phyloP scores from a whole-genome alignment of 2,329 filamentous ascomycete genomes.

The Colletotrichum sp. region DNA sequence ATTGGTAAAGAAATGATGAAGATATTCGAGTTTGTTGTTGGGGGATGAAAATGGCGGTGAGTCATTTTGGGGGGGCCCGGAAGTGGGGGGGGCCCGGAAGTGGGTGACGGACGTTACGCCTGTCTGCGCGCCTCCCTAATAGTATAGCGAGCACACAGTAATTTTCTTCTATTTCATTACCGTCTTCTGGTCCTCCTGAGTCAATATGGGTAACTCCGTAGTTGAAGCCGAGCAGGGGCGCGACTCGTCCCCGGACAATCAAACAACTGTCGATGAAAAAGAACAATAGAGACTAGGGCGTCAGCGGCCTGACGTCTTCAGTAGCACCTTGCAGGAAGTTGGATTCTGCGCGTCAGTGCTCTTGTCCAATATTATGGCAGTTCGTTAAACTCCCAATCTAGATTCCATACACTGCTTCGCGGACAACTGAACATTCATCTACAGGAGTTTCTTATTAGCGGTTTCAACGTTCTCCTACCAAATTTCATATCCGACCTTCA shows the following conservation, averaged over 20 bases:
- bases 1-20: too few species aligned
- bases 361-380: background rate
- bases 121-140: background rate
- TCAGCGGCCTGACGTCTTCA: background rate
- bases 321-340: background rate
- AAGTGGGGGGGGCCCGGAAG: too few species aligned
- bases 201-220: background rate
- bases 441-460: background rate
- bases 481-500: background rate
- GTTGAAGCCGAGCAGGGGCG: background rate
- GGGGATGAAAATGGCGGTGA: too few species aligned
- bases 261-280: background rate
- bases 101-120: too few species aligned
- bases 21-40: too few species aligned
- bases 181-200: background rate
- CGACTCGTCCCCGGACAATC: background rate
- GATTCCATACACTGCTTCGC: background rate
- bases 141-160: background rate
- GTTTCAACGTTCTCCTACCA: background rate
- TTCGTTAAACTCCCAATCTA: background rate
- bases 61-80: too few species aligned
- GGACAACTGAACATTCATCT: background rate
- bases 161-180: background rate
- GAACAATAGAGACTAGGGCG: background rate
- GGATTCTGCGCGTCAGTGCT: background rate